Percentiles rank a stretch among this genome's conserved stretches.
Evolutionary conservation across 257 asterid species (phyloP).

Genomic region (Anisodus tanguticus): DNA sequence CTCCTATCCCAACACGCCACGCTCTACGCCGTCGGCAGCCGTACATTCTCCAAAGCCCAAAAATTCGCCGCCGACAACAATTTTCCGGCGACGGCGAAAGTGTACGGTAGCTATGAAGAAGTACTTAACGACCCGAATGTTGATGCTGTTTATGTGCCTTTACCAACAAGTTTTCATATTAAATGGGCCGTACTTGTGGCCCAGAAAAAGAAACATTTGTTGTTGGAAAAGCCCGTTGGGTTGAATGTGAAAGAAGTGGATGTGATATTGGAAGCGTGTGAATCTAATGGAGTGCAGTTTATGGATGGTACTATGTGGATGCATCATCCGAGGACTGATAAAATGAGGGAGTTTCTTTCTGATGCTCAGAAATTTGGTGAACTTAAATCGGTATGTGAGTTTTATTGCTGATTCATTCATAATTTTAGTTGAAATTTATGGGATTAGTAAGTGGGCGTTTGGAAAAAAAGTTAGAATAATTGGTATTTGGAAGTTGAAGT

Average conservation of each 20-base stretch:
- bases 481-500: no score
- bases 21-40: constrained; percentile 67
- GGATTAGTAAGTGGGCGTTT: neutral
- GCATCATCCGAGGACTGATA: constrained; percentile 77
- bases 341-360: constrained; percentile 64
- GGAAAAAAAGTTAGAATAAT: no score
- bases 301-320: constrained; percentile 93
- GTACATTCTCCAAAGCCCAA: constrained; percentile 62
- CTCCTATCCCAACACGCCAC: constrained; percentile 57
- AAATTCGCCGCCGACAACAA: constrained; percentile 58
- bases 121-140: constrained; percentile 68
- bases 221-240: constrained; percentile 77
- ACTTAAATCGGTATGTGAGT: constrained; percentile 64
- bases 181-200: constrained; percentile 83
- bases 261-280: constrained; percentile 66
- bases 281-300: constrained; percentile 73
- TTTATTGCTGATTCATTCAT: neutral
- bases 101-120: constrained; percentile 68
- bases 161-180: constrained; percentile 71
- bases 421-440: neutral
- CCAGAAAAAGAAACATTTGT: constrained; percentile 68
- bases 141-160: constrained; percentile 70
- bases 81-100: constrained; percentile 58
- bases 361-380: constrained; percentile 58
- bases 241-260: constrained; percentile 62